Percentiles rank a stretch among this genome's conserved stretches.
Evolutionary conservation across 306 rosid genomes (phyloP).

Genomic region (Begonia peltatifolia): DNA sequence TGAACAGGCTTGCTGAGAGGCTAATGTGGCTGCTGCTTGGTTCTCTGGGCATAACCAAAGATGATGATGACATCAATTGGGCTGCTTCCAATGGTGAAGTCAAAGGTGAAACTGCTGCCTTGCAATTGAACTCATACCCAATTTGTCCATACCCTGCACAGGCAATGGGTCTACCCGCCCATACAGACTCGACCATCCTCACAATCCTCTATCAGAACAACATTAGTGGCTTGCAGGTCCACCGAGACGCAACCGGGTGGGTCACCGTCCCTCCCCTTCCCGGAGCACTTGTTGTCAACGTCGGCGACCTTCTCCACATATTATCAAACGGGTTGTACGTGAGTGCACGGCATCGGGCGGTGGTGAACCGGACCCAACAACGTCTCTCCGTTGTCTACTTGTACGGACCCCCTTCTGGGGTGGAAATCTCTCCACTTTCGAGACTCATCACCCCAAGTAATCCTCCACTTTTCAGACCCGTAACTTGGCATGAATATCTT

Average conservation of each 20-base stretch:
- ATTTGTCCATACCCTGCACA: conserved; percentile 29
- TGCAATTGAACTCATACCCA: conserved; percentile 35
- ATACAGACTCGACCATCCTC: conserved; percentile 36
- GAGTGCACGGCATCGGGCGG: conserved; percentile 27
- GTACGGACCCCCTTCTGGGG: conserved; percentile 24
- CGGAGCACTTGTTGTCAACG: conserved; percentile 28
- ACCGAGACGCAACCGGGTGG: conserved; percentile 20
- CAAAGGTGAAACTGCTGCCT: background rate
- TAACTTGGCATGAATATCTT: conserved; percentile 38
- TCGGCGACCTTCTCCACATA: conserved; percentile 37
- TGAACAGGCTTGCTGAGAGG: conserved; percentile 17
- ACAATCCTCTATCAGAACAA: conserved; percentile 26
- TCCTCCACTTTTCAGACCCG: conserved; percentile 16
- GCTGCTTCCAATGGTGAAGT: conserved; percentile 8
- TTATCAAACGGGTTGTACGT: conserved; percentile 25
- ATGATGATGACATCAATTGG: conserved; percentile 11
- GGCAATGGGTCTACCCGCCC: conserved; percentile 46
- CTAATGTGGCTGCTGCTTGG: conserved; percentile 14
- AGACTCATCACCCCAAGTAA: conserved; percentile 12
- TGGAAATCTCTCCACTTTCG: conserved; percentile 18
- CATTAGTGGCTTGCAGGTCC: conserved; percentile 23
- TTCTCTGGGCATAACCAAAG: conserved; percentile 17
- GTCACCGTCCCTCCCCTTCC: conserved; percentile 16
- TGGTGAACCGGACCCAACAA: conserved; percentile 17
- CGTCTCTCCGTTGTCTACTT: conserved; percentile 23